phyloP scores from a whole-genome alignment of 495 filamentous ascomycete species.

The Penicillium longicatenatum region DNA sequence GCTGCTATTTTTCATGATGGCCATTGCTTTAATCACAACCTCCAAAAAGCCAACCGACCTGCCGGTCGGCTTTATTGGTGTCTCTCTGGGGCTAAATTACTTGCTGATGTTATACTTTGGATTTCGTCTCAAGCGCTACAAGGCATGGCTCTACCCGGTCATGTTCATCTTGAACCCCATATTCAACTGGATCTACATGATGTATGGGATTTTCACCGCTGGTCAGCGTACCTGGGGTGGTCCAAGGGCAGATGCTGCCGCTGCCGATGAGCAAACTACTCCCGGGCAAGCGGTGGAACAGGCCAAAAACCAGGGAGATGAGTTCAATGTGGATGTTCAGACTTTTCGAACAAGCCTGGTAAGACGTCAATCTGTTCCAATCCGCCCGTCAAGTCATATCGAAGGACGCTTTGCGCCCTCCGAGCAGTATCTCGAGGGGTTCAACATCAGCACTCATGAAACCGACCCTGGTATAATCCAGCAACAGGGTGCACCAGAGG shows the following conservation, averaged over 20 bases:
- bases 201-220: conserved; percentile 85
- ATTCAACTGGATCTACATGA: conserved; percentile 99
- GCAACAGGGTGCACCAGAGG: conserved; percentile 22
- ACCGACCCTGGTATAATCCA: conserved; percentile 38
- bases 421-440: conserved; percentile 56
- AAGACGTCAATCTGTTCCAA: conserved; percentile 56
- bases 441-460: conserved; percentile 35
- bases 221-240: conserved; percentile 97
- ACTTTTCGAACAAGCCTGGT: conserved; percentile 73
- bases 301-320: conserved; percentile 78
- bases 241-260: conserved; percentile 86
- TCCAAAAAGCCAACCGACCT: conserved; percentile 74
- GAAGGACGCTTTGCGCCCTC: conserved; percentile 59
- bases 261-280: conserved; percentile 76
- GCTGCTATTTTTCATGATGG: conserved; percentile 93
- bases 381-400: conserved; percentile 72
- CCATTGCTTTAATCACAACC: conserved; percentile 84
- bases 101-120: conserved; percentile 97
- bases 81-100: conserved; percentile 96
- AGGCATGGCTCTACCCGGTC: conserved; percentile 90
- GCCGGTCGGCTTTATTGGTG: conserved; percentile 90
- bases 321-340: conserved; percentile 88
- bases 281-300: conserved; percentile 81
- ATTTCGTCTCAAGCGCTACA: conserved; percentile 79
- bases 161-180: conserved; percentile 97